These are phyloP conservation scores for Cardiospermum halicacabum DNA, from an alignment of 345 rosid species.

Conservation along the genomic window DNA sequence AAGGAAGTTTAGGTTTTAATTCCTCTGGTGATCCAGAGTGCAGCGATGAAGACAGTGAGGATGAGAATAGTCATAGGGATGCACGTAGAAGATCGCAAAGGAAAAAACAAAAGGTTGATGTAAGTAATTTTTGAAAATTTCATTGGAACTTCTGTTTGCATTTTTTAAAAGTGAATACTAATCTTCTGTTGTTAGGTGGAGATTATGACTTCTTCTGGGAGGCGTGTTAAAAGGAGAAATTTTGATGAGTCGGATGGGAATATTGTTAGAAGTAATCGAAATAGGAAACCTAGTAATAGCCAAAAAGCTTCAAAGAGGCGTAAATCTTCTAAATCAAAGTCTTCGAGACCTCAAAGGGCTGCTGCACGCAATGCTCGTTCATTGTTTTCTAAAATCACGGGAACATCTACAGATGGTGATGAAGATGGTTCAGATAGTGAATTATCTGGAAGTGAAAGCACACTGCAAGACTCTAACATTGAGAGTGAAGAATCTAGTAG, in stretches of 20 bases:
- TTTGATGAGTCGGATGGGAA: constrained; percentile 66
- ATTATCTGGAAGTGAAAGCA: constrained; percentile 66
- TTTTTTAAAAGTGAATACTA: constrained; percentile 12
- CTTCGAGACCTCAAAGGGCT: constrained; percentile 85
- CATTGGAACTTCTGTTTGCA: not conserved
- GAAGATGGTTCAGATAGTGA: constrained; percentile 67
- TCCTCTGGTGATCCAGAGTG: constrained; percentile 62
- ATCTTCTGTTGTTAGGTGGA: constrained; percentile 44
- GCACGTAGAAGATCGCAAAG: constrained; percentile 63
- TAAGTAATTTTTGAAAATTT: constrained; percentile 24
- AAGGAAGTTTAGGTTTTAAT: constrained; percentile 52
- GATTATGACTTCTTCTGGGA: constrained; percentile 86
- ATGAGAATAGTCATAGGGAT: constrained; percentile 54
- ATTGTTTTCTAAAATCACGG: constrained; percentile 78
- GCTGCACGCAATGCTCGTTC: constrained; percentile 93
- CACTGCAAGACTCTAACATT: constrained; percentile 45
- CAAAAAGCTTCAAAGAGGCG: constrained; percentile 41
- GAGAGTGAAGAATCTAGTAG: constrained; percentile 65
- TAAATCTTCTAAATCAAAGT: constrained; percentile 62
- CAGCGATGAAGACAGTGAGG: constrained; percentile 58
- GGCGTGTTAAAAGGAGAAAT: constrained; percentile 85
- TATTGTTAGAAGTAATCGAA: constrained; percentile 34
- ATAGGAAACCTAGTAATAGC: constrained; percentile 51
- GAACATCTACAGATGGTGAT: constrained; percentile 66
- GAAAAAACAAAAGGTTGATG: constrained; percentile 67